phyloP scores from a whole-genome alignment of 352 stramenopile species.

The Pythium coloratum region DNA sequence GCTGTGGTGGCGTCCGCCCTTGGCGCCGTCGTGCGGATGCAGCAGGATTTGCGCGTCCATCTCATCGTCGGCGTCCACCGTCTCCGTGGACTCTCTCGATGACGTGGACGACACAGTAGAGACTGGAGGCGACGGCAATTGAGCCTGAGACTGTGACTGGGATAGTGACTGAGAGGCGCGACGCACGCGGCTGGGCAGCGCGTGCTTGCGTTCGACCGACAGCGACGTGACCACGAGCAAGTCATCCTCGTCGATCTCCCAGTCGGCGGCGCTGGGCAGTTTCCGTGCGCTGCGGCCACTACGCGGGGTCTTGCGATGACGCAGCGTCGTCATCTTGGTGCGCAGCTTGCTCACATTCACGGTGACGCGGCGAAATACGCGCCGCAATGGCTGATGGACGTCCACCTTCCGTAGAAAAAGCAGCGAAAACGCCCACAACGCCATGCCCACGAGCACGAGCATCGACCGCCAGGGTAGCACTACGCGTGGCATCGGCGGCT shows the following conservation, averaged over 20 bases:
- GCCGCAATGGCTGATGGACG: slow-evolving; percentile 42
- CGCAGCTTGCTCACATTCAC: slow-evolving; percentile 5
- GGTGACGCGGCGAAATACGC: neutral
- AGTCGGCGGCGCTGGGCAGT: slow-evolving; percentile 23
- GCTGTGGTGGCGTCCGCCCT: slow-evolving; percentile 68
- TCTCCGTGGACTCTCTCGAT: slow-evolving; percentile 23
- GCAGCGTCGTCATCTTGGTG: slow-evolving; percentile 2
- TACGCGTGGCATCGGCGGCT: slow-evolving; percentile 21
- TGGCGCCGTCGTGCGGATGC: slow-evolving; percentile 56
- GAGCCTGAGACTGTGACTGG: neutral
- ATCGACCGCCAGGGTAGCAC: slow-evolving; percentile 45
- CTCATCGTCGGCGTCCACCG: slow-evolving; percentile 20
- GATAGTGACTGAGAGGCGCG: neutral
- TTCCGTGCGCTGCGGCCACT: slow-evolving; percentile 24
- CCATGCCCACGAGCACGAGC: slow-evolving; percentile 39
- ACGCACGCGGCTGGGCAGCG: slow-evolving; percentile 4
- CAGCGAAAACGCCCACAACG: slow-evolving; percentile 45
- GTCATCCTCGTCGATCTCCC: slow-evolving; percentile 70
- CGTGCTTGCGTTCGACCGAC: slow-evolving; percentile 46
- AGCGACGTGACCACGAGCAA: slow-evolving; percentile 73
- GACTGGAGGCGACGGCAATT: neutral
- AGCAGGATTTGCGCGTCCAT: slow-evolving; percentile 55
- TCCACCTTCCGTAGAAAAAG: slow-evolving; percentile 47
- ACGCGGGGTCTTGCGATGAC: slow-evolving; percentile 15
- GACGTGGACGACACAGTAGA: slow-evolving; percentile 22